Evolutionary conservation across 176 grass and related monocot genomes (phyloP), one percentile per base, ranked within the genome.

Genomic region (Hsuehochloa calcarea): DNA sequence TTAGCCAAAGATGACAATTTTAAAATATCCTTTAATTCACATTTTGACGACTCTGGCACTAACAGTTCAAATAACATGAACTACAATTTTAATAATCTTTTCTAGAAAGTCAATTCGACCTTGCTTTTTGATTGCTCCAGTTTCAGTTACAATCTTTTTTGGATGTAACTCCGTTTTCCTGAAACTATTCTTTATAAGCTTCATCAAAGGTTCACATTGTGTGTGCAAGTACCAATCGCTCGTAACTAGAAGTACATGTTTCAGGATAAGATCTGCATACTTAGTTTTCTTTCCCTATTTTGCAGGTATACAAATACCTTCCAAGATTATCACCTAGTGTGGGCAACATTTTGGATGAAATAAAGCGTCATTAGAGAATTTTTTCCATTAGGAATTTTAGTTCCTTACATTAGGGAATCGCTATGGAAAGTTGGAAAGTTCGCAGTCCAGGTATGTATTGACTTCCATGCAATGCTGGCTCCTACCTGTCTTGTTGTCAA

Each of bases 221-320:
- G 69, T 63, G 23, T 61, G n/a, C n/a, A n/a, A n/a, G n/a, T 35
- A 72, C 68, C 39, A 60, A 37, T 62, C 3, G 5, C 54, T 79
- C 68, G 60, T 72, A 23, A 72, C 19, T 47, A 14, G 27, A 71
- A 47, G 29, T 75, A 40, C 70, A 20, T 64, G 12, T 65, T 75
- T 19, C 35, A 56, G 10, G 8, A 72, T 80, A 74, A 74, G 20
- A 68, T 68, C 15, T 8, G 45, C 34, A 40, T 84, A 74, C 41
- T 70, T 65, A 86, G 8, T 73, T 72, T 81, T 63, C 7, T 90
- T 88, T 85, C 58, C 35, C 8, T 38, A 61, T 75, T 84, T 78
- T 89, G 46, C 87, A 98, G 96, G 47, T 98, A 65, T 98, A 95
- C 72, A 98, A 95, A 82, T 98, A 91, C 74, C 93, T 98, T 86